A percentile compares a stretch with the other conserved stretches of the same genome.
Evolutionary conservation across 768 basidiomycete species (phyloP).

Genomic region (Tylopilus subfusipes): DNA sequence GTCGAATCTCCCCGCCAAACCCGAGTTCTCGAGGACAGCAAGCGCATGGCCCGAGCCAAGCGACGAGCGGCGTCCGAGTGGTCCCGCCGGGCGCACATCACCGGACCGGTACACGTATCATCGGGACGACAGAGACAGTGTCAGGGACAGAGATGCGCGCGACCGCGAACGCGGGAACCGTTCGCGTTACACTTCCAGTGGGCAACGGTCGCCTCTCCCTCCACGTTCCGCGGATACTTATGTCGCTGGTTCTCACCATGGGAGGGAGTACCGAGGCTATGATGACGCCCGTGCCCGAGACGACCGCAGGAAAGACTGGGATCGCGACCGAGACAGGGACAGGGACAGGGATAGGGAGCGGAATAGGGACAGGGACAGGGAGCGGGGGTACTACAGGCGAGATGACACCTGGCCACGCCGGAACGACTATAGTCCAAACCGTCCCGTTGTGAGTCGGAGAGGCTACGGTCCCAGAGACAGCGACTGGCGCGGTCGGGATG

Average conservation of each 20-base stretch:
- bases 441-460: conserved; percentile 8
- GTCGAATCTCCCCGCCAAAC: conserved; percentile 32
- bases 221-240: conserved; percentile 19
- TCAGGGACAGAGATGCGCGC: conserved; percentile 19
- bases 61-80: conserved; percentile 24
- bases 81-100: conserved; percentile 15
- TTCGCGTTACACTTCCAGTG: conserved; percentile 12
- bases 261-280: conserved; percentile 18
- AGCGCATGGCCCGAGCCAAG: conserved; percentile 15
- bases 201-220: conserved; percentile 14
- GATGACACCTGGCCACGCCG: conserved; percentile 16
- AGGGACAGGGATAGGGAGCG: conserved; percentile 25
- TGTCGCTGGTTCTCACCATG: conserved; percentile 13
- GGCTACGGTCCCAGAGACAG: conserved; percentile 13
- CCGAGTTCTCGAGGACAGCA: conserved; percentile 26
- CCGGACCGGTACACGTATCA: conserved; percentile 25
- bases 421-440: conserved; percentile 19
- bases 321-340: conserved; percentile 20
- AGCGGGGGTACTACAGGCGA: conserved; percentile 20
- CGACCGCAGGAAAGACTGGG: conserved; percentile 26
- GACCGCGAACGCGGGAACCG: conserved; percentile 22
- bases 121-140: conserved; percentile 27
- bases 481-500: conserved; percentile 22
- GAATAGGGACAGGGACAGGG: conserved; percentile 18
- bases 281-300: conserved; percentile 22